Conservation (phyloP, 768 basidiomycete species). For the Rhizopogon sp. region DNA sequence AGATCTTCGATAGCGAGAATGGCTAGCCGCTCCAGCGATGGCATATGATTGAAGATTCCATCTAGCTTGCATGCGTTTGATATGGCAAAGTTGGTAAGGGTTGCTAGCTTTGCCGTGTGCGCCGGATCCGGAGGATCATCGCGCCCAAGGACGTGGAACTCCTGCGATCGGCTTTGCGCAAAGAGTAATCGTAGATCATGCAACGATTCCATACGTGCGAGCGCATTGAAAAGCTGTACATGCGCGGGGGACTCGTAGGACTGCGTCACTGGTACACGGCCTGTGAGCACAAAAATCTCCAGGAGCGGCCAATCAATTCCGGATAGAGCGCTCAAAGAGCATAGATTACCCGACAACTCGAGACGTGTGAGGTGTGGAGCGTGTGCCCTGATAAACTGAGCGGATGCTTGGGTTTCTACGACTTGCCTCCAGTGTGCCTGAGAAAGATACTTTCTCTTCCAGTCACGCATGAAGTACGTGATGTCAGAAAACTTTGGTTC, state of each 20-base stretch:
- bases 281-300: conserved; percentile 26
- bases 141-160: conserved; percentile 23
- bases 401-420: conserved; percentile 24
- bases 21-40: conserved; percentile 23
- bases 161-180: conserved; percentile 21
- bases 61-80: conserved; percentile 29
- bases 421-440: conserved; percentile 25
- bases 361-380: conserved; percentile 23
- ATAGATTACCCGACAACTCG: conserved; percentile 26
- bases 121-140: conserved; percentile 12
- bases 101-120: conserved; percentile 25
- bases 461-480: conserved; percentile 30
- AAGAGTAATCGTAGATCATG: conserved; percentile 28
- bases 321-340: conserved; percentile 21
- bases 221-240: conserved; percentile 22
- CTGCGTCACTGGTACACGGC: conserved; percentile 17
- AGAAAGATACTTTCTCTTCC: conserved; percentile 30
- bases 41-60: conserved; percentile 24
- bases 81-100: conserved; percentile 29
- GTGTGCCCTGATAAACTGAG: conserved; percentile 25
- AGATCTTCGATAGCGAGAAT: conserved; percentile 30
- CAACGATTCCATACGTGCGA: conserved; percentile 25
- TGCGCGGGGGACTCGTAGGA: conserved; percentile 11
- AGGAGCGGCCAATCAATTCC: conserved; percentile 27
- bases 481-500: conserved; percentile 27